Evolutionary conservation across 768 basidiomycete genomes (phyloP).

Genomic region (Podaxis sp.): DNA sequence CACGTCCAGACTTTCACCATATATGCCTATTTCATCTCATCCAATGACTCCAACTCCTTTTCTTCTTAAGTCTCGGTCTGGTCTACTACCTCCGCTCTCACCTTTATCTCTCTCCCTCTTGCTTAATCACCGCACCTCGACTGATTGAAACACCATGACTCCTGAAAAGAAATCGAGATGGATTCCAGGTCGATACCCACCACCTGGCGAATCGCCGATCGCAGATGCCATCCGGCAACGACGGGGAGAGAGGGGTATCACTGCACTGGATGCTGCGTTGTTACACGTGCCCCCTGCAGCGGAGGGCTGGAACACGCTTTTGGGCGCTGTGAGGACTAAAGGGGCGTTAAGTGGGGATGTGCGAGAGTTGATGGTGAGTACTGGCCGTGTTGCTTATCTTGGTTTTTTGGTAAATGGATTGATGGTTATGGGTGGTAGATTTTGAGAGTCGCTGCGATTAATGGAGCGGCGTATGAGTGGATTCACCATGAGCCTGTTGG

Average conservation of each 20-base stretch:
- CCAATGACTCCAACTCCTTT: not conserved
- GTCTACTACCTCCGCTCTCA: not conserved
- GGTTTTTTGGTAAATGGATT: not conserved
- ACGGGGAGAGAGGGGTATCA: slow-evolving; percentile 48
- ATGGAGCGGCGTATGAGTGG: slow-evolving; percentile 54
- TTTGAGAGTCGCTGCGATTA: slow-evolving; percentile 50
- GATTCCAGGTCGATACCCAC: slow-evolving; percentile 44
- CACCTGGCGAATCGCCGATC: slow-evolving; percentile 39
- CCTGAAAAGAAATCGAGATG: slow-evolving; percentile 33
- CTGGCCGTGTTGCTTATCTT: not conserved
- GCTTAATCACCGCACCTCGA: too few relatives aligned
- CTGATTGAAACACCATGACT: not conserved
- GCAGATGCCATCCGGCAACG: slow-evolving; percentile 51
- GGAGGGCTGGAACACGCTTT: slow-evolving; percentile 49
- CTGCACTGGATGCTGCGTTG: slow-evolving; percentile 48
- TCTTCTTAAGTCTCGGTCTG: not conserved
- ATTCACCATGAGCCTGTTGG: slow-evolving; percentile 56
- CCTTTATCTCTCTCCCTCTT: not conserved
- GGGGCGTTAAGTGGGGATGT: slow-evolving; percentile 47
- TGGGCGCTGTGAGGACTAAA: slow-evolving; percentile 49
- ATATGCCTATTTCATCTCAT: slow-evolving; percentile 1
- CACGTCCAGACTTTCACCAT: not conserved
- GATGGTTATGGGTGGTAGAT: slow-evolving; percentile 32
- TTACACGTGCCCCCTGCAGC: slow-evolving; percentile 49
- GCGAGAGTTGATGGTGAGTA: slow-evolving; percentile 49